Evolutionary conservation across 2,329 filamentous ascomycete species (phyloP).

Genomic region (Rutstroemia sp.): DNA sequence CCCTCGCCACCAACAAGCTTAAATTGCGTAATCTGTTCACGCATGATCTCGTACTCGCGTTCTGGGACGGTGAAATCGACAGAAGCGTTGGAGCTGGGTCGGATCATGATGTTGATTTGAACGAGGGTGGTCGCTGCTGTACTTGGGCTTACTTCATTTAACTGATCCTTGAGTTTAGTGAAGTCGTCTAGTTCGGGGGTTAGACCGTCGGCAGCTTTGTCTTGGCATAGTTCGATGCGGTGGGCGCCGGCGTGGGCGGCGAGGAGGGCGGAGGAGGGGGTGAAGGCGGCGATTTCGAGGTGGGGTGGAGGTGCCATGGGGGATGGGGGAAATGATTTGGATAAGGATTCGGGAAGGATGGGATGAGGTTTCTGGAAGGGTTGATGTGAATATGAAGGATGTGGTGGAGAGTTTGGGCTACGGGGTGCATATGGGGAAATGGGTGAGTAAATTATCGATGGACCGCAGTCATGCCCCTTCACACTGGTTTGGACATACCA

Average conservation of each 20-base stretch:
- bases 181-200: constrained; percentile 30
- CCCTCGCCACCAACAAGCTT: constrained; percentile 33
- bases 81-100: constrained; percentile 14
- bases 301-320: background rate
- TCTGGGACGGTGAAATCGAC: constrained; percentile 27
- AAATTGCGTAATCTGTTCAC: constrained; percentile 31
- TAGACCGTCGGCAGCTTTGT: constrained; percentile 34
- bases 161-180: background rate
- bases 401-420: background rate
- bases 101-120: too few relatives aligned
- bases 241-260: constrained; percentile 38
- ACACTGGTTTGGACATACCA: background rate
- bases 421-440: too few relatives aligned
- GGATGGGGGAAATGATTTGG: background rate
- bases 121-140: too few relatives aligned
- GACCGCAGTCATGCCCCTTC: too few relatives aligned
- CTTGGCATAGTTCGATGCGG: constrained; percentile 43
- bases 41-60: constrained; percentile 31
- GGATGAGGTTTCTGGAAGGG: background rate
- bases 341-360: background rate
- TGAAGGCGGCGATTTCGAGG: constrained; percentile 45
- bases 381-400: background rate
- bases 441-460: too few relatives aligned
- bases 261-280: constrained; percentile 33
- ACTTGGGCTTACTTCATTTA: too few relatives aligned